Conservation (phyloP, 768 basidiomycete species). For the Suillus subaureus region DNA sequence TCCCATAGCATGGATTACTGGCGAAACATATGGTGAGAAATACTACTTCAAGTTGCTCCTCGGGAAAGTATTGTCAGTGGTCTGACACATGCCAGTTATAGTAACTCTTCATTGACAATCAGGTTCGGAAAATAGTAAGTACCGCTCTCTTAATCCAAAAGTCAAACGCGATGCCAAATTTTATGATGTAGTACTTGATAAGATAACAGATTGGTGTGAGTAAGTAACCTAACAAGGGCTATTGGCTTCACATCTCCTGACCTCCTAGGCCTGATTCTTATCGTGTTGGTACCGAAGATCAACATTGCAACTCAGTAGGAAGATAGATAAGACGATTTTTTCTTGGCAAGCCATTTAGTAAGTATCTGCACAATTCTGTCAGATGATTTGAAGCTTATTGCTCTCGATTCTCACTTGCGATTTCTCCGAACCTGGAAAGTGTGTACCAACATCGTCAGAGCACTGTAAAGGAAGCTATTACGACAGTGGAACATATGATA, state of each 20-base stretch:
- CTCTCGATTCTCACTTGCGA: conserved; percentile 8
- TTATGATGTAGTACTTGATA: conserved; percentile 4
- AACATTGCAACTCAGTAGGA: not conserved
- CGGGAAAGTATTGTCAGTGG: not conserved
- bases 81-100: not conserved
- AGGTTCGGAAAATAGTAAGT: not conserved
- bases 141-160: not conserved
- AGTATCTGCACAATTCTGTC: not conserved
- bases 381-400: not conserved
- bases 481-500: not conserved
- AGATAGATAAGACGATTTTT: not conserved
- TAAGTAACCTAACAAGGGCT: not conserved
- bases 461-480: not conserved
- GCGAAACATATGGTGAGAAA: conserved; percentile 11
- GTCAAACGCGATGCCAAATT: too few species aligned
- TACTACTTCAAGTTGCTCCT: not conserved
- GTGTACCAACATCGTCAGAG: not conserved
- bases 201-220: conserved; percentile 9
- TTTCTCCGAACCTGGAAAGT: not conserved
- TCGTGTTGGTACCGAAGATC: conserved; percentile 11
- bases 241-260: not conserved
- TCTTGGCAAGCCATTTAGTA: not conserved
- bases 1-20: conserved; percentile 4
- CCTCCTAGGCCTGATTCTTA: conserved; percentile 9
- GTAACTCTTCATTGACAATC: not conserved